Base-by-base conservation (phyloP, 495 filamentous ascomycete species). In the Neurospora sp. region DNA sequence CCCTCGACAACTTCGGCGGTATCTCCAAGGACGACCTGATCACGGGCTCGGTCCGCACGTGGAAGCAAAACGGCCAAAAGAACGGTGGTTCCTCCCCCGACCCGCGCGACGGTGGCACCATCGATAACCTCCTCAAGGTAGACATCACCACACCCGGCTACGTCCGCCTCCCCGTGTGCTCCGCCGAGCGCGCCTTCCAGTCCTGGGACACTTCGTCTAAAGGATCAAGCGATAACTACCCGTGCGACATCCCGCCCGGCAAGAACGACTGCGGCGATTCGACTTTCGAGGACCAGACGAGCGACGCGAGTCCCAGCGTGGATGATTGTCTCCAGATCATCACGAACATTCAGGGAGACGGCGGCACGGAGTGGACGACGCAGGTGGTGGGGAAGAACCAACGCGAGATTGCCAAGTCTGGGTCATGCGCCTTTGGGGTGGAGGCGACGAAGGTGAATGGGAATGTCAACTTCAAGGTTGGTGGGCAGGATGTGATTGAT, bases 111-210 rank as follows among this genome's bases (percentile, higher is more conserved):
- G 8, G 48, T 9, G 74, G 34, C 40, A 76, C 74, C 45, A 17
- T 75, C 38, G 39, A 78, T 6, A 73, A 75, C 31, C 75, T 82
- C 24, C n/a, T 69, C 31, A 73, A 77, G 45, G 9, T 24, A 38
- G 76, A 82, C 70, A 70, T 81, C 70, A 81, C 77, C 31, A 77
- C 76, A 0, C 76, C 80, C 8, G 78, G 78, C 39, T 80, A 75
- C 73, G 75, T 83, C 34, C 74, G 75, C 1, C 70, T 84, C 3
- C 81, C 82, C 37, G 79, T 82, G 1, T 82, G 82, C 74, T 79
- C 76, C 38, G 38, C 75, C 39, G 75, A 79, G 43, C 13, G 45
- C 19, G 78, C 78, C 34, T 78, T 71, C 42, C 38, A 69, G 13
- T 69, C 77, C 31, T 80, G 77, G 78, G 74, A 73, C 2, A 39